These are phyloP conservation scores for Allantophomopsis lycopodina DNA, from an alignment of 2,329 filamentous ascomycete species.

Conservation along the genomic window DNA sequence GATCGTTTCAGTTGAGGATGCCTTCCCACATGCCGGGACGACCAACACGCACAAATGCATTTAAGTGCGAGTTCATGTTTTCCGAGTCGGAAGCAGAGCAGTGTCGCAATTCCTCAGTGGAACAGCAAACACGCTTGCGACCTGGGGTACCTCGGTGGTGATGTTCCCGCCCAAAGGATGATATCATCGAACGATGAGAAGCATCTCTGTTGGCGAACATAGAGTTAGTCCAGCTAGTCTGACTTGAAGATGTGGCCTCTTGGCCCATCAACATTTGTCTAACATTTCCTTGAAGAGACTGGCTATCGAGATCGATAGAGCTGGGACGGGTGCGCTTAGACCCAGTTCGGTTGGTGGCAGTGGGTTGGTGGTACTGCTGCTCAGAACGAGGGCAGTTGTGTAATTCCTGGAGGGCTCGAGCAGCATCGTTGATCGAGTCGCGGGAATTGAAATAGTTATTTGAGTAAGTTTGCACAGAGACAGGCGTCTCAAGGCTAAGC, in stretches of 20 bases:
- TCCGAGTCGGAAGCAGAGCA: neutral
- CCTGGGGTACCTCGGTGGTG: neutral
- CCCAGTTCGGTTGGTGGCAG: conserved; percentile 13
- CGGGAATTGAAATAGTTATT: conserved; percentile 26
- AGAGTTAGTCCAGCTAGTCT: conserved; percentile 12
- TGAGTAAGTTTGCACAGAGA: conserved; percentile 27
- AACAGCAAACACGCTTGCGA: conserved; percentile 3
- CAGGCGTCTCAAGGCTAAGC: conserved; percentile 31
- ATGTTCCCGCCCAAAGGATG: neutral
- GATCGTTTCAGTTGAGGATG: conserved; percentile 1
- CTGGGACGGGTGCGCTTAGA: conserved; percentile 45
- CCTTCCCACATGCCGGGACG: conserved; percentile 2
- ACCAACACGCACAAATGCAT: neutral
- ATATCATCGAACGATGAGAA: neutral
- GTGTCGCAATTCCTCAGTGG: neutral
- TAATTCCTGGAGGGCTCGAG: conserved; percentile 43
- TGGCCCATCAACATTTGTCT: conserved; percentile 39
- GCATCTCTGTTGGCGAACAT: conserved; percentile 2
- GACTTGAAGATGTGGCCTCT: conserved; percentile 3
- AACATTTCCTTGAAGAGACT: conserved; percentile 52
- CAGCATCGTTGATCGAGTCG: conserved; percentile 37
- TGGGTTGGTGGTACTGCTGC: conserved; percentile 18
- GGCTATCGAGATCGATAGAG: conserved; percentile 32
- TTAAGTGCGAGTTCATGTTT: neutral
- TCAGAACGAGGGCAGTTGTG: conserved; percentile 35